These are phyloP conservation scores for Cladophialophora carrionii DNA, from an alignment of 2,329 filamentous ascomycete species.

Conservation along the genomic window DNA sequence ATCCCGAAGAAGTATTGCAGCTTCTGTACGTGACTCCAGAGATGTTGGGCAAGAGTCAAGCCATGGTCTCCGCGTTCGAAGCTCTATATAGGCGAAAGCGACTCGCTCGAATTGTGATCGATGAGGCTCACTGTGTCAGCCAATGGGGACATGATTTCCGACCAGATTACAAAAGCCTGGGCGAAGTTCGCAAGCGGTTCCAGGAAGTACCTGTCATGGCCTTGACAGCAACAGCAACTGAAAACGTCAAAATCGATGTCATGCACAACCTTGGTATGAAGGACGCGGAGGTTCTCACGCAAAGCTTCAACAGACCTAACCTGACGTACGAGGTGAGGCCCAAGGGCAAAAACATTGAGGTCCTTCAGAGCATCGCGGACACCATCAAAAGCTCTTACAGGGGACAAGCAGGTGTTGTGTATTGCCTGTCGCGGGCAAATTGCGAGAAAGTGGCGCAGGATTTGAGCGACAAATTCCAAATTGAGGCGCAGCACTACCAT, in stretches of 20 bases:
- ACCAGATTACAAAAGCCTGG: slow-evolving; percentile 89
- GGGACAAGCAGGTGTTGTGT: slow-evolving; percentile 84
- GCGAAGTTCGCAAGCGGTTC: slow-evolving; percentile 71
- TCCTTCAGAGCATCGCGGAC: slow-evolving; percentile 57
- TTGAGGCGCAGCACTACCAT: slow-evolving; percentile 83
- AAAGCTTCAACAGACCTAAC: slow-evolving; percentile 98
- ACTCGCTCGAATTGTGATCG: slow-evolving; percentile 89
- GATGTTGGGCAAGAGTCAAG: slow-evolving; percentile 83
- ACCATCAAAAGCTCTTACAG: slow-evolving; percentile 71
- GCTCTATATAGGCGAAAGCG: slow-evolving; percentile 70
- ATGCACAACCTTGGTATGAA: slow-evolving; percentile 87
- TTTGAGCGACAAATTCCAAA: slow-evolving; percentile 63
- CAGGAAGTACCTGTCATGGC: slow-evolving; percentile 88
- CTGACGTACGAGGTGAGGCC: slow-evolving; percentile 80
- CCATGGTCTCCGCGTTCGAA: slow-evolving; percentile 68
- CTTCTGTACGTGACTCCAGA: slow-evolving; percentile 95
- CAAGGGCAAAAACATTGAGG: slow-evolving; percentile 66
- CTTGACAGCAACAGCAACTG: slow-evolving; percentile 90
- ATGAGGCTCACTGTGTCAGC: slow-evolving; percentile 98
- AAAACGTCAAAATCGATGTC: slow-evolving; percentile 88
- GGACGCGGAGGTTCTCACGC: slow-evolving; percentile 76
- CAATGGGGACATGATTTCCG: slow-evolving; percentile 99
- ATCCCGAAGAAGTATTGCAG: slow-evolving; percentile 77
- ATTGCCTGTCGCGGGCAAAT: slow-evolving; percentile 81
- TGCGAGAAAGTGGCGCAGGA: slow-evolving; percentile 79